Percentiles rank a stretch among this genome's conserved stretches.
phyloP scores from a whole-genome alignment of 805 yeast species.

The Saturnispora zaruensis region DNA sequence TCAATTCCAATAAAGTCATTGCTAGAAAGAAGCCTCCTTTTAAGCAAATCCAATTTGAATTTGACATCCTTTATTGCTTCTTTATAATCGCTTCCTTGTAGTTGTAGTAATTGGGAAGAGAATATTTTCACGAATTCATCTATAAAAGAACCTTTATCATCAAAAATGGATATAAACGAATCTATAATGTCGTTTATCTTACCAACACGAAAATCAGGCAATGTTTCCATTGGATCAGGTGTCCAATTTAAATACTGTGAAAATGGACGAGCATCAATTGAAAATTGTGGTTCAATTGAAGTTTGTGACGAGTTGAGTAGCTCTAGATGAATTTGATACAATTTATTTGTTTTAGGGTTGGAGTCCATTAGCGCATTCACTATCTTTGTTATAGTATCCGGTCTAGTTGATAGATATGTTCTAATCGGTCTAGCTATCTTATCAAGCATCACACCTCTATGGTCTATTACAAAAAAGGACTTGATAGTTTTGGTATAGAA shows the following conservation, averaged over 20 bases:
- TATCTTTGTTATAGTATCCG: constrained; percentile 61
- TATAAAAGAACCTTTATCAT: constrained; percentile 56
- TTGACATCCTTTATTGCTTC: constrained; percentile 30
- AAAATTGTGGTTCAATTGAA: constrained; percentile 13
- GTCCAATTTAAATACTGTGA: constrained; percentile 49
- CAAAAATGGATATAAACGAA: constrained; percentile 63
- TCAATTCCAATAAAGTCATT: constrained; percentile 44
- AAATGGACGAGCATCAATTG: constrained; percentile 1
- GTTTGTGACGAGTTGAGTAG: constrained; percentile 3
- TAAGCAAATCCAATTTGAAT: constrained; percentile 40
- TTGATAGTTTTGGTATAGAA: constrained; percentile 65
- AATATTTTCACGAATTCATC: constrained; percentile 55
- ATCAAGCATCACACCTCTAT: constrained; percentile 75
- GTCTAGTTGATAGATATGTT: constrained; percentile 57
- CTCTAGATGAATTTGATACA: constrained; percentile 40
- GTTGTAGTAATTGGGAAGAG: constrained; percentile 44
- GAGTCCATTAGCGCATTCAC: constrained; percentile 61
- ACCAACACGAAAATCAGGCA: constrained; percentile 68
- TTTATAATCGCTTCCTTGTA: constrained; percentile 32
- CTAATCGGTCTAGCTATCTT: constrained; percentile 72
- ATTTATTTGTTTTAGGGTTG: constrained; percentile 30
- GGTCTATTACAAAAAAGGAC: constrained; percentile 71
- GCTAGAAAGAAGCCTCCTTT: constrained; percentile 30
- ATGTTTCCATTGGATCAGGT: constrained; percentile 85
- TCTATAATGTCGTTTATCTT: constrained; percentile 61